A percentile compares a stretch with the other conserved stretches of the same genome.
Evolutionary conservation across 371 early-diverging fungal species (phyloP).

Genomic region (Zychaea mexicana): DNA sequence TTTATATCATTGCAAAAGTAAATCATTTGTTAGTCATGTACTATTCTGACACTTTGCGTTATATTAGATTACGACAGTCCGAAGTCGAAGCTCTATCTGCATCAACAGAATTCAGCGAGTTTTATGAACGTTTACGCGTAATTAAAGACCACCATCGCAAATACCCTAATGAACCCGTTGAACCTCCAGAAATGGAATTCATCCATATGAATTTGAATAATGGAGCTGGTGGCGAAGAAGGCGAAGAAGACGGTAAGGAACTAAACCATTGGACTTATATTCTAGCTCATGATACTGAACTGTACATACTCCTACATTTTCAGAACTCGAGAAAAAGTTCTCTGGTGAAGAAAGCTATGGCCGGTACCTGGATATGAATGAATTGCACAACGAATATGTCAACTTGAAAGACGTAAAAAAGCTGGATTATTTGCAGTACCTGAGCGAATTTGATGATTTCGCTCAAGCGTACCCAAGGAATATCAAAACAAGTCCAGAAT

Average conservation of each 20-base stretch:
- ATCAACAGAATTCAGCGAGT: slow-evolving; percentile 81
- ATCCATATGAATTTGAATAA: slow-evolving; percentile 46
- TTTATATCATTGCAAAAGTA: too few relatives aligned
- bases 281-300: too few relatives aligned
- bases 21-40: too few relatives aligned
- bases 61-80: slow-evolving; percentile 57
- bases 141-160: slow-evolving; percentile 86
- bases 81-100: slow-evolving; percentile 80
- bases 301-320: too few relatives aligned
- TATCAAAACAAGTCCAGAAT: slow-evolving; percentile 63
- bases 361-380: slow-evolving; percentile 86
- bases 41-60: neutral
- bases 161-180: slow-evolving; percentile 80
- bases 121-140: slow-evolving; percentile 81
- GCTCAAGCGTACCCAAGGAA: slow-evolving; percentile 58
- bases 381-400: slow-evolving; percentile 73
- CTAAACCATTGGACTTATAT: too few relatives aligned
- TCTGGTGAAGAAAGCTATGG: slow-evolving; percentile 93
- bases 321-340: slow-evolving; percentile 82
- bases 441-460: slow-evolving; percentile 73
- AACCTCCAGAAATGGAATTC: slow-evolving; percentile 82
- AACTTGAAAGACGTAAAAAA: slow-evolving; percentile 80
- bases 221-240: slow-evolving; percentile 62
- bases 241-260: slow-evolving; percentile 22
- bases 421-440: slow-evolving; percentile 80